phyloP scores from a whole-genome alignment of 192 early-diverging fungal genomes.

The Endogone sp. region DNA sequence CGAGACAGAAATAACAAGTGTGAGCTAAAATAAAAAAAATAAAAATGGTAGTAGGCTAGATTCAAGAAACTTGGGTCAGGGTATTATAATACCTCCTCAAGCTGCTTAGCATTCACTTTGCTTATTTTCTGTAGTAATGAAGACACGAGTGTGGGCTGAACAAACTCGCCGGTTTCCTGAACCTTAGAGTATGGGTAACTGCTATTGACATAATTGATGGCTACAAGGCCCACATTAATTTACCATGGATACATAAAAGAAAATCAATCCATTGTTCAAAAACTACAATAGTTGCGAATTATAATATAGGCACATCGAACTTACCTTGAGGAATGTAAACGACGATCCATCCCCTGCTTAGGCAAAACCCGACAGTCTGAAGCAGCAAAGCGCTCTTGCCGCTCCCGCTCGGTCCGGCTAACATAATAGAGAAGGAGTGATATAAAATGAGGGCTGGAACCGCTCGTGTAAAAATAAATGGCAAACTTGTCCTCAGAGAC shows the following conservation, averaged over 20 bases:
- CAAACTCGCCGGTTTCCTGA: conserved; percentile 27
- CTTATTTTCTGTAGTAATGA: conserved; percentile 36
- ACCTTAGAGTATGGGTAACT: conserved; percentile 35
- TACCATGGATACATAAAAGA: not conserved
- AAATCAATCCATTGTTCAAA: conserved; percentile 4
- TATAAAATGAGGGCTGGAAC: not conserved
- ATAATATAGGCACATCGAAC: not conserved
- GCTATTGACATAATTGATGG: conserved; percentile 40
- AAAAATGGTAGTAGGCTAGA: too few species aligned
- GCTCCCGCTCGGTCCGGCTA: conserved; percentile 39
- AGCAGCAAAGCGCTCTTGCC: conserved; percentile 47
- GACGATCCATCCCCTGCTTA: conserved; percentile 44
- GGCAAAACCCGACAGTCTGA: conserved; percentile 41
- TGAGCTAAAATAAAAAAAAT: too few species aligned
- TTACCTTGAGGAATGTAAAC: conserved; percentile 47
- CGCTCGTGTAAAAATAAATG: not conserved
- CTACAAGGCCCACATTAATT: conserved; percentile 11
- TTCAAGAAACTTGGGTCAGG: too few species aligned
- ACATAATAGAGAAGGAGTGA: conserved; percentile 1
- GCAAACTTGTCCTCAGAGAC: not conserved
- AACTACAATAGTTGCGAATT: too few species aligned
- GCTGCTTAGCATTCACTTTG: conserved; percentile 24
- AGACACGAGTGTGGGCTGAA: conserved; percentile 40
- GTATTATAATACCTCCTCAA: conserved; percentile 27
- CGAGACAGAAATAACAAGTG: too few species aligned